A percentile compares a stretch with the other conserved stretches of the same genome.
Evolutionary conservation across 164 flowering plant genomes (phyloP).

Genomic region (Vitis vinifera): ASM3070453v1 NC_081817.1:7155001-7155500

Average conservation of each 20-base stretch:
- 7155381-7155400: conserved; percentile 83
- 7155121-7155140: conserved; percentile 31
- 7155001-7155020: conserved; percentile 54
- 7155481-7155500: conserved; percentile 79
- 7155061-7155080: conserved; percentile 76
- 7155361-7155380: conserved; percentile 77
- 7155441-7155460: not conserved
- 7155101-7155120: conserved; percentile 25
- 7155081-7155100: conserved; percentile 46
- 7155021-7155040: conserved; percentile 47
- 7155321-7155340: conserved; percentile 69
- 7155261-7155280: conserved; percentile 62
- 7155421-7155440: not conserved
- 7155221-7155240: conserved; percentile 69
- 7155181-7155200: conserved; percentile 41
- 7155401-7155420: conserved; percentile 14
- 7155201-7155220: conserved; percentile 49
- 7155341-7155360: conserved; percentile 59
- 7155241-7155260: conserved; percentile 66
- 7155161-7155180: conserved; percentile 60
- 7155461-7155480: conserved; percentile 33
- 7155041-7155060: conserved; percentile 62
- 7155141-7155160: conserved; percentile 47
- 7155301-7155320: conserved; percentile 76
- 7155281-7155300: conserved; percentile 31